Evolutionary conservation across 495 filamentous ascomycete species (phyloP), one percentile per base, ranked within the genome.

Genomic region (Talaromyces nanjingensis): DNA sequence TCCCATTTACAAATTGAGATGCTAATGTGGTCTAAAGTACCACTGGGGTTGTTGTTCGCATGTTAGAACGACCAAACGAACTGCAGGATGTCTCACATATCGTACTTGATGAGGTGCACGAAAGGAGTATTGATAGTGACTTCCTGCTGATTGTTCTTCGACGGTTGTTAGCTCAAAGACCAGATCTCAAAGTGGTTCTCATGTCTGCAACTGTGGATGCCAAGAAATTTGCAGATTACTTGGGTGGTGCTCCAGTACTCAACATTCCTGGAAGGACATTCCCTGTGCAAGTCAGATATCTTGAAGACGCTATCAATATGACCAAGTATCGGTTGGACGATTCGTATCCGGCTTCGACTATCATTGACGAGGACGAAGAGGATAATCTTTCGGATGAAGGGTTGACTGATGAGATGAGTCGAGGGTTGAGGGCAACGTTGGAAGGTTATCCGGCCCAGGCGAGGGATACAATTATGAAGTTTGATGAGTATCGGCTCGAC

Each of bases 161-260:
- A 67, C 89, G 92, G 66, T 77, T 97, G 16, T 82, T 96, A 70
- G 66, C 81, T 22, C 81, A 81, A 61, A 81, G 91, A 57, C 88
- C 87, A 57, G 84, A 92, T 54, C 75, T 97, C 54, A 88, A 88
- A 67, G 88, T 98, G 31, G 81, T 98, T 33, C 82, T 98, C 27
- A 98, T 97, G 94, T 97, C 93, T 59, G 94, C 94, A 6, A 98
- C 94, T 3, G 88, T 97, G 8, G 91, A 98, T 72, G 91, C 94
- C 6, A 87, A 93, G 64, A 86, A 86, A 16, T 96, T 98, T 71
- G 97, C 94, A 0, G 85, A 83, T 2, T 98, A 98, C 67, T 80
- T 98, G 0, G 84, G 86, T 24, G 86, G 86, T 20, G 93, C 93
- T 6, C 93, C 94, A 0, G 84, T 97, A 24, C 72, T 98, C 54